Evolutionary conservation across 169 alveolate genomes (phyloP).

Genomic region (Plasmodium relictum): DNA sequence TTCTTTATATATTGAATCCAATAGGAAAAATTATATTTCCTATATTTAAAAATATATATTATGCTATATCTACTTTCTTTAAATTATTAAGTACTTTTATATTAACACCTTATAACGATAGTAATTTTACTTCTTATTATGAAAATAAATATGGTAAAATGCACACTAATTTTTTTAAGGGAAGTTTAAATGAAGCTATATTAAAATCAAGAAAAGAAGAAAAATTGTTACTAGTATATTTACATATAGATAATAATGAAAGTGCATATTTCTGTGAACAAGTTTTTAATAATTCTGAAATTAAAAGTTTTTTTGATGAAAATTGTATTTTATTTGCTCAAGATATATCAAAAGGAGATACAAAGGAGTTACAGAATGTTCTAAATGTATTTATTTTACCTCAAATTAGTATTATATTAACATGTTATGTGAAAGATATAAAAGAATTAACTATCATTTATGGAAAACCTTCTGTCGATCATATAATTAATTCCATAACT

Average conservation of each 20-base stretch:
- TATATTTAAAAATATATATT: conserved; percentile 17
- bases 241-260: conserved; percentile 47
- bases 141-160: conserved; percentile 31
- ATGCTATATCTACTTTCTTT: conserved; percentile 22
- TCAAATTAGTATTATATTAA: conserved; percentile 30
- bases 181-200: conserved; percentile 58
- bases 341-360: conserved; percentile 29
- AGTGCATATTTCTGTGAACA: conserved; percentile 28
- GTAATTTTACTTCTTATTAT: conserved; percentile 16
- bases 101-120: background rate
- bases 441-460: conserved; percentile 39
- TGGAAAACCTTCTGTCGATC: conserved; percentile 23
- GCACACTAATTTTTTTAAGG: conserved; percentile 37
- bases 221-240: conserved; percentile 46
- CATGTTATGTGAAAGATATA: conserved; percentile 9
- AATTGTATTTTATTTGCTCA: conserved; percentile 33
- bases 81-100: conserved; percentile 34
- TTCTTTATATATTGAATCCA: conserved; percentile 6
- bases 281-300: conserved; percentile 31
- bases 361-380: conserved; percentile 4
- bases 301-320: conserved; percentile 23
- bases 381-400: conserved; percentile 43
- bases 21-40: conserved; percentile 29
- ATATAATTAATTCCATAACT: conserved; percentile 19
- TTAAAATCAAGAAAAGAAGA: conserved; percentile 32